phyloP scores from a whole-genome alignment of 1,284 basidiomycete genomes.

The Fomes fomentarius region DNA sequence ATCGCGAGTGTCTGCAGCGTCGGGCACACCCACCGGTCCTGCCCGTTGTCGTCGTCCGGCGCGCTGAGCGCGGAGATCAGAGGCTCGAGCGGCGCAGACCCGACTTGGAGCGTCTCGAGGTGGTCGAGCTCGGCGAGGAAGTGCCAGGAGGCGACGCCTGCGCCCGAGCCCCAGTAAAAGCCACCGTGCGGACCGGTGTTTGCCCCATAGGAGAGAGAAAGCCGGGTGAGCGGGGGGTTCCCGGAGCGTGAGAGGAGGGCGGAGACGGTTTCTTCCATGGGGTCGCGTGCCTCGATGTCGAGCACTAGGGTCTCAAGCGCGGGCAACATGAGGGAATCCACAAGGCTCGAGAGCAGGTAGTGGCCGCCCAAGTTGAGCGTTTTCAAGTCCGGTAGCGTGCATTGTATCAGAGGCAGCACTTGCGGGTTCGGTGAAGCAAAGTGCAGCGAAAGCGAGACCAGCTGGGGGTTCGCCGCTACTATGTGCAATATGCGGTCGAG shows the following conservation, averaged over 20 bases:
- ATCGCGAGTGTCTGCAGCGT: slow-evolving; percentile 57
- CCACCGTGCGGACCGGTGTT: slow-evolving; percentile 39
- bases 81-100: slow-evolving; percentile 67
- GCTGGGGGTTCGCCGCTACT: slow-evolving; percentile 54
- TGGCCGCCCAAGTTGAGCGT: slow-evolving; percentile 66
- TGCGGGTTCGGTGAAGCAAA: slow-evolving; percentile 60
- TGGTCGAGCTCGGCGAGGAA: slow-evolving; percentile 50
- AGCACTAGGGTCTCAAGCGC: slow-evolving; percentile 56
- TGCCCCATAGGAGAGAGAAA: slow-evolving; percentile 62
- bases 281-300: slow-evolving; percentile 69
- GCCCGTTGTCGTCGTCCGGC: slow-evolving; percentile 57
- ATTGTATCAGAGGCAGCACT: slow-evolving; percentile 59
- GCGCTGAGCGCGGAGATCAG: slow-evolving; percentile 56
- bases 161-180: slow-evolving; percentile 45
- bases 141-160: slow-evolving; percentile 50
- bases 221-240: slow-evolving; percentile 53
- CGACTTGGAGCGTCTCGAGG: slow-evolving; percentile 58
- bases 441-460: slow-evolving; percentile 60
- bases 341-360: slow-evolving; percentile 59
- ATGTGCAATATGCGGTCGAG: slow-evolving; percentile 69
- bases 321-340: slow-evolving; percentile 65
- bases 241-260: slow-evolving; percentile 60
- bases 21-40: slow-evolving; percentile 64
- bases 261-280: slow-evolving; percentile 67
- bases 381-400: slow-evolving; percentile 54